phyloP scores from a whole-genome alignment of 176 grass and related monocot genomes.

The Canna indica region DNA sequence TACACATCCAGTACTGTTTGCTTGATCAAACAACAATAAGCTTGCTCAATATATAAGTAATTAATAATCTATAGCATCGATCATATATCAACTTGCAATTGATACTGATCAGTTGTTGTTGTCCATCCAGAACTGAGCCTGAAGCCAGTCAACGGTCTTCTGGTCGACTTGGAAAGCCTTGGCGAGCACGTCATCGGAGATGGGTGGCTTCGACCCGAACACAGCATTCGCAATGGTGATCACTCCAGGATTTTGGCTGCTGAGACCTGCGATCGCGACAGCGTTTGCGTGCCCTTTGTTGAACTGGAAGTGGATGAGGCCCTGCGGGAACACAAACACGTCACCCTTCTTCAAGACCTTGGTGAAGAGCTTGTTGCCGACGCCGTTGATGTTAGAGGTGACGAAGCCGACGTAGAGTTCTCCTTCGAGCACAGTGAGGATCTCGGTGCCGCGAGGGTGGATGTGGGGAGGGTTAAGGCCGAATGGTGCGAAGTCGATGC shows the following conservation, averaged over 20 bases:
- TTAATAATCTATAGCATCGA: no score
- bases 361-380: neutral
- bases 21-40: no score
- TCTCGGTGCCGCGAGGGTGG: neutral
- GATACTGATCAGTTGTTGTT: neutral
- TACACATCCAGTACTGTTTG: no score
- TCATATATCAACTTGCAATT: no score
- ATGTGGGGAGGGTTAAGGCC: neutral
- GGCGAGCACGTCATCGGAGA: neutral
- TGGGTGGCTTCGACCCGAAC: neutral
- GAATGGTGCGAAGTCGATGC: neutral
- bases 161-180: neutral
- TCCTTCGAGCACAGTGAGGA: neutral
- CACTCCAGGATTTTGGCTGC: neutral
- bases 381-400: neutral
- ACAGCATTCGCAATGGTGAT: neutral
- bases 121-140: neutral
- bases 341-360: neutral
- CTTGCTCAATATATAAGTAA: no score
- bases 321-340: neutral
- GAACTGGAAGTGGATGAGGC: slow-evolving; percentile 1
- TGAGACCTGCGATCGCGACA: neutral
- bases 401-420: neutral
- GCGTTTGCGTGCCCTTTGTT: neutral
- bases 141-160: neutral